A percentile compares a stretch with the other conserved stretches of the same genome.
Conservation (phyloP, 139 green algal genomes). For the Parachlorella kessleri region DNA sequence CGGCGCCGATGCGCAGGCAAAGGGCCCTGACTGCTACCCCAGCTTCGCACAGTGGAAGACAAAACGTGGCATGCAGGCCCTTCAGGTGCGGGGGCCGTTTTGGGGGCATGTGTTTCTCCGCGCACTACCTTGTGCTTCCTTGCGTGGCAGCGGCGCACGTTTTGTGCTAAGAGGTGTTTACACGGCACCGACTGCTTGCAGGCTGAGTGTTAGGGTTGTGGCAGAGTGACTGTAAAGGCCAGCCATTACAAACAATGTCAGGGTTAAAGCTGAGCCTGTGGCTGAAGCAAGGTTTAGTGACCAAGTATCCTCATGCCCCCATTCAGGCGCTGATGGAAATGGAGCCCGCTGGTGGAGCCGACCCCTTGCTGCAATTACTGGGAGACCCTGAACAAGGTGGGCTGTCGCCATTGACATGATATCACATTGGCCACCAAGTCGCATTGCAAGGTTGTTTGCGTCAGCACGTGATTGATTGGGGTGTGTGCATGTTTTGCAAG, state of each 20-base stretch:
- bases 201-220: no score
- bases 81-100: no score
- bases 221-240: no score
- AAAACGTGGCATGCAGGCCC: not conserved
- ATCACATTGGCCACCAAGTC: not conserved
- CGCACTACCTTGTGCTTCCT: not conserved
- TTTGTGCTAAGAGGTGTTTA: no score
- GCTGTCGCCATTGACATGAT: not conserved
- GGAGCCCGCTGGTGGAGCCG: no score
- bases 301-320: no score
- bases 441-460: not conserved
- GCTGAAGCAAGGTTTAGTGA: no score
- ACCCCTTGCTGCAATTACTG: no score
- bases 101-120: not conserved
- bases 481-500: not conserved
- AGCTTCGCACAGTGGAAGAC: slow-evolving; percentile 6
- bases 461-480: not conserved
- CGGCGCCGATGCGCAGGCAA: slow-evolving; percentile 11
- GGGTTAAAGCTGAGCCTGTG: not conserved
- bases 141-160: not conserved
- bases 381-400: no score
- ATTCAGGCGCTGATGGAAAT: no score
- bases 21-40: slow-evolving; percentile 26
- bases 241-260: no score
- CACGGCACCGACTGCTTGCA: no score